These are phyloP conservation scores for Tolypocladium amazonense DNA, from an alignment of 2,329 filamentous ascomycete genomes.

Conservation along the genomic window DNA sequence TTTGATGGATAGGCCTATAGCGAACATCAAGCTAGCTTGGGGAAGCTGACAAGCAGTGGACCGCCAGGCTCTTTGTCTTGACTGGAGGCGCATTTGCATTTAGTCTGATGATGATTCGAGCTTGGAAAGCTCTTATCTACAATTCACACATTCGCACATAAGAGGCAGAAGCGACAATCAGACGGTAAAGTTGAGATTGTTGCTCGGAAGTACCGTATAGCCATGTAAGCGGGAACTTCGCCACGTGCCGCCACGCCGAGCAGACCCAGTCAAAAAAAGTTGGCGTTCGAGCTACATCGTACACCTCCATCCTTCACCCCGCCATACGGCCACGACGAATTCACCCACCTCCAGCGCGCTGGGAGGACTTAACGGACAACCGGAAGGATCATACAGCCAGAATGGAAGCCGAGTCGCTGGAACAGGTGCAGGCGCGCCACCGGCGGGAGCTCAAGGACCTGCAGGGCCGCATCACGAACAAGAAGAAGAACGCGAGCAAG, in stretches of 20 bases:
- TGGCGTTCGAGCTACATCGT: neutral
- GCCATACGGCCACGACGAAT: neutral
- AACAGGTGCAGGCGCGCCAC: conserved; percentile 69
- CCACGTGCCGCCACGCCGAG: neutral
- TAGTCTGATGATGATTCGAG: too few relatives aligned
- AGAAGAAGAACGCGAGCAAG: conserved; percentile 95
- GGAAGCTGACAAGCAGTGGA: too few relatives aligned
- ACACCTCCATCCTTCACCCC: neutral
- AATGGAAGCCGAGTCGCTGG: conserved; percentile 45
- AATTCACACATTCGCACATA: too few relatives aligned
- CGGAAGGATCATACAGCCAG: neutral
- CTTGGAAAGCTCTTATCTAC: too few relatives aligned
- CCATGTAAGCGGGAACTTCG: neutral
- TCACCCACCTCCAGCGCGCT: neutral
- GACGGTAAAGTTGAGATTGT: too few relatives aligned
- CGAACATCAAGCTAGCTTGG: too few relatives aligned
- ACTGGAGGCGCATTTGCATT: too few relatives aligned
- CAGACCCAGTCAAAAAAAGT: neutral
- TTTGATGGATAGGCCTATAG: neutral
- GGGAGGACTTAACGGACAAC: neutral
- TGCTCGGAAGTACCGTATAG: neutral
- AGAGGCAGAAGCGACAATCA: too few relatives aligned
- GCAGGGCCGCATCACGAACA: conserved; percentile 75
- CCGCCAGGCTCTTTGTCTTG: too few relatives aligned
- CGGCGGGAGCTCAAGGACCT: conserved; percentile 83